Percentiles rank a stretch among this genome's conserved stretches.
phyloP scores from a whole-genome alignment of 257 asterid species.

The Plectranthus barbatus region DNA sequence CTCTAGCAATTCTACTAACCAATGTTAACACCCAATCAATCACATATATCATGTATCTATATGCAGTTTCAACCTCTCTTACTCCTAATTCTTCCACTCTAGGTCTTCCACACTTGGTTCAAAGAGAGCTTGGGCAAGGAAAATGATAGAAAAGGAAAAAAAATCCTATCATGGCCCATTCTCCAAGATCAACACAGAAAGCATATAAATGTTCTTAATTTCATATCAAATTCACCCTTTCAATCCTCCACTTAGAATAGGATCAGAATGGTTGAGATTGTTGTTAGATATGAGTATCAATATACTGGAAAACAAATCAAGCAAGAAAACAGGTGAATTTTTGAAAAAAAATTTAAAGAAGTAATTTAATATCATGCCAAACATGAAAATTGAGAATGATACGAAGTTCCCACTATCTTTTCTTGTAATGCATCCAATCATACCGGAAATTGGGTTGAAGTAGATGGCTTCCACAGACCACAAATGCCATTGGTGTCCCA shows the following conservation, averaged over 20 bases:
- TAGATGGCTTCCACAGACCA: constrained; percentile 77
- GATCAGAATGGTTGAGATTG: background rate
- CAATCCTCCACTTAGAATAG: background rate
- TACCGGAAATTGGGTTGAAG: constrained; percentile 82
- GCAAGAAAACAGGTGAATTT: background rate
- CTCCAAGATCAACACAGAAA: background rate
- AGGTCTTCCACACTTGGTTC: background rate
- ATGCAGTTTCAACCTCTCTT: background rate
- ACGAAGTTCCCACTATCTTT: background rate
- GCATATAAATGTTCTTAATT: background rate
- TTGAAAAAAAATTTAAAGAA: background rate
- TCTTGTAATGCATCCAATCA: background rate
- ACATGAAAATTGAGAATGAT: background rate
- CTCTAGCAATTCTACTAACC: background rate
- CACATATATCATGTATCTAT: background rate
- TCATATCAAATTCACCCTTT: background rate
- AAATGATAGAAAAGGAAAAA: no score
- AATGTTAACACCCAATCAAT: background rate
- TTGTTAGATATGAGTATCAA: background rate
- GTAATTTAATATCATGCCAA: background rate
- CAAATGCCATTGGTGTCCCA: constrained; percentile 82
- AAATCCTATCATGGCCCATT: background rate
- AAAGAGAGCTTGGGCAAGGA: background rate
- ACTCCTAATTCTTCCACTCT: background rate
- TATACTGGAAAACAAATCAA: background rate